phyloP scores from a whole-genome alignment of 108 stramenopile genomes.

The Nitzschia palea region DNA sequence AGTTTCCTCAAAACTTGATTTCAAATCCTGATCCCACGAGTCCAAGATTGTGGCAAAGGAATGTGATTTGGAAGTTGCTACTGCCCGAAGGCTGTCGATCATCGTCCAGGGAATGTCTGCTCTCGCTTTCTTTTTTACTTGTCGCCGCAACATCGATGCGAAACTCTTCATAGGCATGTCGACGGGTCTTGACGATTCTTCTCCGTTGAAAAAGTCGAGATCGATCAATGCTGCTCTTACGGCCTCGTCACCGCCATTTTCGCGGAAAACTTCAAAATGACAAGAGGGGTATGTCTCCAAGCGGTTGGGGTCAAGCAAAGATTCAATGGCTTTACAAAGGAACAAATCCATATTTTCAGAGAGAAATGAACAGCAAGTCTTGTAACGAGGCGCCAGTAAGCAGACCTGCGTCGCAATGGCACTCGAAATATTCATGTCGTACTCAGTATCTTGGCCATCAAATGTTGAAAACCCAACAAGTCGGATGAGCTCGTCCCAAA shows the following conservation, averaged over 20 bases:
- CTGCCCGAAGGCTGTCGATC: conserved; percentile 7
- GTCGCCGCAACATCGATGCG: neutral
- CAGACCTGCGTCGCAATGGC: conserved; percentile 17
- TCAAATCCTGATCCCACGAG: conserved; percentile 15
- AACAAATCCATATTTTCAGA: conserved; percentile 3
- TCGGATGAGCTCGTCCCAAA: neutral
- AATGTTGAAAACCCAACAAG: neutral
- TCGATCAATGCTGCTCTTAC: conserved; percentile 8
- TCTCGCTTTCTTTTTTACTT: conserved; percentile 6
- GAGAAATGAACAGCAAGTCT: conserved; percentile 15
- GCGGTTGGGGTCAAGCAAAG: conserved; percentile 25
- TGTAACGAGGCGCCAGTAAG: conserved; percentile 7
- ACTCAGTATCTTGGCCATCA: conserved; percentile 16
- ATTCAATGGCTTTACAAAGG: neutral
- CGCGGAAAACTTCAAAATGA: conserved; percentile 23
- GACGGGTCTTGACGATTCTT: neutral
- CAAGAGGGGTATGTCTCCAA: conserved; percentile 31
- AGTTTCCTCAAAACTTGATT: neutral
- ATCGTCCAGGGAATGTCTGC: conserved; percentile 17
- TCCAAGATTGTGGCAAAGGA: neutral
- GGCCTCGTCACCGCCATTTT: conserved; percentile 14
- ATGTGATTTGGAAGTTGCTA: neutral
- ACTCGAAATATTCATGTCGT: conserved; percentile 3
- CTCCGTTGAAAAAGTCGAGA: conserved; percentile 29
- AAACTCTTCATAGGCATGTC: conserved; percentile 1